Evolutionary conservation across 805 yeast genomes (phyloP).

Genomic region (Candida tibetensis): DNA sequence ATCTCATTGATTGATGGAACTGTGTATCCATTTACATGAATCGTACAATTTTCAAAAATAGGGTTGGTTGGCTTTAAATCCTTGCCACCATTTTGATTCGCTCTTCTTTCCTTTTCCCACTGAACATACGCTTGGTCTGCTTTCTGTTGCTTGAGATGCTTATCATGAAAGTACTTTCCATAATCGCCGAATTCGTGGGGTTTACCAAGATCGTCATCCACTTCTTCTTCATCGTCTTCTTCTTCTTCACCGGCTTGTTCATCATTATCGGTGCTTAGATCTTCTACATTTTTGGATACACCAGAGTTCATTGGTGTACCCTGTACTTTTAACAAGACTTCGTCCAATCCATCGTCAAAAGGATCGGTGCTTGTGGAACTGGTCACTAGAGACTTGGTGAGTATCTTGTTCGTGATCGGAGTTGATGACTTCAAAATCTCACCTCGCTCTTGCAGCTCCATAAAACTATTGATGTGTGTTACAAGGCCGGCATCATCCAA

Average conservation of each 20-base stretch:
- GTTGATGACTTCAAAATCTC: constrained; percentile 7
- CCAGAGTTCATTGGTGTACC: neutral
- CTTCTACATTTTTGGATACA: neutral
- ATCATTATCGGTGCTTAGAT: constrained; percentile 1
- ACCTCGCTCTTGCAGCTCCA: constrained; percentile 1
- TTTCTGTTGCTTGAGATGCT: constrained; percentile 59
- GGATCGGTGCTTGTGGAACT: constrained; percentile 21
- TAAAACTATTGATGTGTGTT: neutral
- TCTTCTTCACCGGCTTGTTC: constrained; percentile 4
- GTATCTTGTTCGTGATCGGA: constrained; percentile 1
- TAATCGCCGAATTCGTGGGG: constrained; percentile 62
- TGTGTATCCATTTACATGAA: constrained; percentile 90
- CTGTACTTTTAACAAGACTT: constrained; percentile 11
- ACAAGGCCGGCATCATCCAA: constrained; percentile 10
- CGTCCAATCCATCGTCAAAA: constrained; percentile 25
- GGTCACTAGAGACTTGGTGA: neutral
- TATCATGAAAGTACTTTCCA: constrained; percentile 60
- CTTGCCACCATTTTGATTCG: constrained; percentile 1
- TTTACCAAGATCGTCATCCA: constrained; percentile 30
- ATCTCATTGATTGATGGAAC: constrained; percentile 72
- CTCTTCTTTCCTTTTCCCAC: constrained; percentile 45
- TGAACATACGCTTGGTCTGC: constrained; percentile 48
- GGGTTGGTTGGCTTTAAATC: constrained; percentile 15
- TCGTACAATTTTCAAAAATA: constrained; percentile 60
- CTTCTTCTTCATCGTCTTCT: constrained; percentile 1